phyloP scores from a whole-genome alignment of 495 filamentous ascomycete species.

The Jackrogersella minutella region DNA sequence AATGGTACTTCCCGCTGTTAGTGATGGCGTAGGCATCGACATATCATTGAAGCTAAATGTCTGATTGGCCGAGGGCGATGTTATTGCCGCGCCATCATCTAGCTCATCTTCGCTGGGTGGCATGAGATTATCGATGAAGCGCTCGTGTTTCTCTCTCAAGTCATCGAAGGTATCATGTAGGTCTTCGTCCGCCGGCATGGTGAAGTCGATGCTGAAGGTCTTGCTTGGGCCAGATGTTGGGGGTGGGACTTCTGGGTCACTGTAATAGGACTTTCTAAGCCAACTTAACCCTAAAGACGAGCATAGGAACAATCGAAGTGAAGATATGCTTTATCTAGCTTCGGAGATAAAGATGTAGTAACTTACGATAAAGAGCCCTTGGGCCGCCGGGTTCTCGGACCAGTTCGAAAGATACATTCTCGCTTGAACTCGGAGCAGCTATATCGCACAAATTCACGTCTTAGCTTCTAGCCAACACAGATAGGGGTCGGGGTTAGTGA shows the following conservation, averaged over 20 bases:
- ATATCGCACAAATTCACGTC: slow-evolving; percentile 2
- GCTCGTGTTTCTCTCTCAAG: slow-evolving; percentile 49
- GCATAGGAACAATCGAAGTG: neutral
- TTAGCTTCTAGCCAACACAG: slow-evolving; percentile 8
- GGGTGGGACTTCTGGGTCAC: slow-evolving; percentile 29
- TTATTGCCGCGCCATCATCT: slow-evolving; percentile 25
- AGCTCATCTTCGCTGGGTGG: slow-evolving; percentile 28
- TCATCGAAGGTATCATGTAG: slow-evolving; percentile 46
- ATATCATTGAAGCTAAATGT: slow-evolving; percentile 43
- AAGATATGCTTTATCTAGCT: neutral
- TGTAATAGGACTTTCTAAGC: slow-evolving; percentile 14
- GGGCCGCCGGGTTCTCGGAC: slow-evolving; percentile 53
- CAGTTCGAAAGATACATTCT: slow-evolving; percentile 58
- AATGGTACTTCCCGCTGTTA: slow-evolving; percentile 37
- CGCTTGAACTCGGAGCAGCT: slow-evolving; percentile 59
- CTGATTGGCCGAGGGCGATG: slow-evolving; percentile 27
- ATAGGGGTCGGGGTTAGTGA: neutral
- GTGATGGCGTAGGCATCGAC: slow-evolving; percentile 43
- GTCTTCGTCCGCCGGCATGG: slow-evolving; percentile 47
- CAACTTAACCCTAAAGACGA: neutral
- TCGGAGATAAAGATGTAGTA: neutral
- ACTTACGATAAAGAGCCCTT: slow-evolving; percentile 49
- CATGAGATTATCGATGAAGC: slow-evolving; percentile 46
- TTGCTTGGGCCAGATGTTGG: slow-evolving; percentile 53
- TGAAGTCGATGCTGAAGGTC: slow-evolving; percentile 61